Base-by-base conservation (phyloP, 176 grass and related monocot genomes). In the Cocos nucifera region DNA sequence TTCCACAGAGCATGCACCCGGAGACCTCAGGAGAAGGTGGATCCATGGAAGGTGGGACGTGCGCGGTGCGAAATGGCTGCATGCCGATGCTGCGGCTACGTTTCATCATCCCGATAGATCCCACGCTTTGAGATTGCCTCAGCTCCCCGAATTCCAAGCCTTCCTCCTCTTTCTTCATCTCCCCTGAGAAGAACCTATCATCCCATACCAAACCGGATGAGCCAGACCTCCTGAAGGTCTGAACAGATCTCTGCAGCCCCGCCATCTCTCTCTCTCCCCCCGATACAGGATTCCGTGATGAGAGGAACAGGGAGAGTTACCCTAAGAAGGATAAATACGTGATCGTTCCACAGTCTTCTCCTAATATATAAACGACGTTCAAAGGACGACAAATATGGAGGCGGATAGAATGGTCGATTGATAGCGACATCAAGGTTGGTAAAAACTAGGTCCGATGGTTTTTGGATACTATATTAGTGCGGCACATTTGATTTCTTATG, bases 171-270 rank as follows among this genome's bases (percentile, higher is more conserved):
- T 17, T 59, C 74, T 53, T 59, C 48, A 15, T 66, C 17, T 76
- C 73, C 26, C 23, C 53, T 12, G 73, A 55, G 10, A 76, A 17
- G n/a, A 82, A 65, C 63, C 65, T 61, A 58, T 91, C 79, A 12
- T 83, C 79, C 83, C 83, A 91, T 17, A 87, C 83, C 76, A 87
- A 19, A 22, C 88, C 88, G 17, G 88, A 92, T 2, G 83, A 92
- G 5, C 83, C 83, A 0, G 80, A 84, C 64, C 88, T 76, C 66
- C 83, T 77, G 59, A 92, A 92, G 5, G 83, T 92, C 2, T 66
- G 54, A 0, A 69, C 75, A 15, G 83, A 92, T 74, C 88, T 78
- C 70, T 81, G 83, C 63, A 87, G 70, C 17, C 64, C 78, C 0
- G 75, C 80, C 83, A 86, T 86, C 3, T 69, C 25, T 53, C 51